phyloP scores from a whole-genome alignment of 164 flowering plant species.

The Liquidambar formosana region DNA sequence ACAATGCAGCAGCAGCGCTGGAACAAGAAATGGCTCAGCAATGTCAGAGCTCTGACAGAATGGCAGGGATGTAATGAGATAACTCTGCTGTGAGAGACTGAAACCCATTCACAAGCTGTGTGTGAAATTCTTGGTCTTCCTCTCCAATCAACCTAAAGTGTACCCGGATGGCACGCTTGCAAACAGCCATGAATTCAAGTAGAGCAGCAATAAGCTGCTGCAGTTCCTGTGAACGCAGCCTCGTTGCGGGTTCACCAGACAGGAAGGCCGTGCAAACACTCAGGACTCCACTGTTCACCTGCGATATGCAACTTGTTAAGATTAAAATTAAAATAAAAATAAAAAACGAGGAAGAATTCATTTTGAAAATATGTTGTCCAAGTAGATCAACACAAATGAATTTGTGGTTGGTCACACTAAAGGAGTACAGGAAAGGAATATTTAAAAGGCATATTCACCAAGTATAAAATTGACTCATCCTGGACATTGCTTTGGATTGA shows the following conservation, averaged over 20 bases:
- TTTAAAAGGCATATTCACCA: background rate
- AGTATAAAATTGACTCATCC: too few relatives aligned
- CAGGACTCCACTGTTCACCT: slow-evolving; percentile 97
- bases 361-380: background rate
- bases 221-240: slow-evolving; percentile 90
- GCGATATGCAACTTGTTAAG: slow-evolving; percentile 18
- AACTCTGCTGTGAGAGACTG: slow-evolving; percentile 97
- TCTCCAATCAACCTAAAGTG: slow-evolving; percentile 95
- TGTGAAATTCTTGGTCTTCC: slow-evolving; percentile 98
- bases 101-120: slow-evolving; percentile 97
- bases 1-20: background rate
- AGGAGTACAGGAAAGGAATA: background rate
- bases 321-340: background rate
- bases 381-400: background rate
- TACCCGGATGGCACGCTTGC: slow-evolving; percentile 95
- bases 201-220: slow-evolving; percentile 99
- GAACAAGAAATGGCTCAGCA: background rate
- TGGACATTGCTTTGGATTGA: background rate
- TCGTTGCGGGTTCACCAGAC: slow-evolving; percentile 98
- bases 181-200: slow-evolving; percentile 98
- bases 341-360: background rate
- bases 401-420: background rate
- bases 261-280: slow-evolving; percentile 97
- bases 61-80: slow-evolving; percentile 97
- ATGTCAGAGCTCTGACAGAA: slow-evolving; percentile 82